Percentiles rank a stretch among this genome's conserved stretches.
These are phyloP conservation scores for Dactylellina sp. DNA, from an alignment of 2,329 filamentous ascomycete species.

Conservation along the genomic window DNA sequence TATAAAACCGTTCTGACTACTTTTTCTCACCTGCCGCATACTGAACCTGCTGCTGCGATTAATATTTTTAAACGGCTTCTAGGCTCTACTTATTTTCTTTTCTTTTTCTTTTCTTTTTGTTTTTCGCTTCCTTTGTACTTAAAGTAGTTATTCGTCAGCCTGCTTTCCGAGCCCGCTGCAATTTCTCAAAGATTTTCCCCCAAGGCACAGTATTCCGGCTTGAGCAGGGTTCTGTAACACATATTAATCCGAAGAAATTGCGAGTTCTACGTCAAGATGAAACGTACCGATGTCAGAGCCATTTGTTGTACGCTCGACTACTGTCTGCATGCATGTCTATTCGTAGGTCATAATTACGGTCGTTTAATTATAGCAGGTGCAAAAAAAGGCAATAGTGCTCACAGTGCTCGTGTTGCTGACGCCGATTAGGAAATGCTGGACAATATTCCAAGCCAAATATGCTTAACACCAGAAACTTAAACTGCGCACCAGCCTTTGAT, in stretches of 20 bases:
- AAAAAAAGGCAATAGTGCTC: background rate
- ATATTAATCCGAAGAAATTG: slow-evolving; percentile 56
- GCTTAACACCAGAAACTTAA: slow-evolving; percentile 35
- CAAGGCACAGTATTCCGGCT: slow-evolving; percentile 23
- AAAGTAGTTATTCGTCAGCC: background rate
- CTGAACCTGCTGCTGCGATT: background rate
- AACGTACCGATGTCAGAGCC: slow-evolving; percentile 51
- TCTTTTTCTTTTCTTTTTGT: background rate
- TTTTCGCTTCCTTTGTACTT: background rate
- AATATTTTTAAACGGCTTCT: background rate
- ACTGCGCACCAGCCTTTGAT: slow-evolving; percentile 42
- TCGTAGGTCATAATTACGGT: background rate
- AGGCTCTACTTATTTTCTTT: slow-evolving; percentile 7
- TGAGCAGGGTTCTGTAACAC: slow-evolving; percentile 37
- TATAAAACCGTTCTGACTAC: slow-evolving; percentile 10
- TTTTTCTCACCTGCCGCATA: slow-evolving; percentile 3
- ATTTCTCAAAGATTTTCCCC: slow-evolving; percentile 6
- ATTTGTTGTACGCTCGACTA: background rate
- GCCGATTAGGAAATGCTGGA: slow-evolving; percentile 48
- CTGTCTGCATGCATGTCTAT: slow-evolving; percentile 1
- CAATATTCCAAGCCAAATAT: slow-evolving; percentile 39
- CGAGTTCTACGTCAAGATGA: slow-evolving; percentile 50
- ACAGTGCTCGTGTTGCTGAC: slow-evolving; percentile 33
- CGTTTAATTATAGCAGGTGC: background rate
- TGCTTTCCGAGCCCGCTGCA: slow-evolving; percentile 6